Percentiles rank a stretch among this genome's conserved stretches.
These are phyloP conservation scores for Colletotrichum cordylinicola DNA, from an alignment of 2,329 filamentous ascomycete genomes.

Conservation along the genomic window DNA sequence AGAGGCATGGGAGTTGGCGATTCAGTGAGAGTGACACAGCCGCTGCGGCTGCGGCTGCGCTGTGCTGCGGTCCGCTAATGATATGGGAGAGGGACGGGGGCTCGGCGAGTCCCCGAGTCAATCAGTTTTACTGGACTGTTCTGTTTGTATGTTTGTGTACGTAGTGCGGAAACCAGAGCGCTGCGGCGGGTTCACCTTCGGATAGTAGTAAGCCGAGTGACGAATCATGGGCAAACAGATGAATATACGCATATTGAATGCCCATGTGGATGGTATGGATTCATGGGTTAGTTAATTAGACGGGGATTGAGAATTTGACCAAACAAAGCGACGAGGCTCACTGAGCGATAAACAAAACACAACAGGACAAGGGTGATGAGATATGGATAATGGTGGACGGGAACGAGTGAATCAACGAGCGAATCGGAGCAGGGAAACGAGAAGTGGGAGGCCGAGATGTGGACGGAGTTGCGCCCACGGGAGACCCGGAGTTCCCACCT, in stretches of 20 bases:
- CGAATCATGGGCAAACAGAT: neutral
- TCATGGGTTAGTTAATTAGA: neutral
- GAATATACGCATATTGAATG: neutral
- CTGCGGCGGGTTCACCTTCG: neutral
- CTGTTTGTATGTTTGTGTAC: neutral
- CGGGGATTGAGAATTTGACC: neutral
- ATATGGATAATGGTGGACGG: neutral
- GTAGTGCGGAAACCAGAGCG: neutral
- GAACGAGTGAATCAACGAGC: neutral
- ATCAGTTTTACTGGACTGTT: neutral
- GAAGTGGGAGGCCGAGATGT: neutral
- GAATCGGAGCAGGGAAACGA: neutral
- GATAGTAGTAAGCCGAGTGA: neutral
- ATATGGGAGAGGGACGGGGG: neutral
- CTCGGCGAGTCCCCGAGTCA: conserved; percentile 10
- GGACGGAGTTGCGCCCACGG: neutral
- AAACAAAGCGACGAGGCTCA: neutral
- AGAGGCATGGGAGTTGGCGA: neutral
- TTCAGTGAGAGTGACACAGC: conserved; percentile 1
- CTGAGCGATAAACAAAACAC: neutral
- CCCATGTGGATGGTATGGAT: neutral
- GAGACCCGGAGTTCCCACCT: conserved; percentile 3
- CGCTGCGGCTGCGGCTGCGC: neutral
- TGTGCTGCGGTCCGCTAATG: neutral
- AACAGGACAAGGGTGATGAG: neutral